Conservation (phyloP, 805 yeast species). For the Hyphopichia homilentoma region DNA sequence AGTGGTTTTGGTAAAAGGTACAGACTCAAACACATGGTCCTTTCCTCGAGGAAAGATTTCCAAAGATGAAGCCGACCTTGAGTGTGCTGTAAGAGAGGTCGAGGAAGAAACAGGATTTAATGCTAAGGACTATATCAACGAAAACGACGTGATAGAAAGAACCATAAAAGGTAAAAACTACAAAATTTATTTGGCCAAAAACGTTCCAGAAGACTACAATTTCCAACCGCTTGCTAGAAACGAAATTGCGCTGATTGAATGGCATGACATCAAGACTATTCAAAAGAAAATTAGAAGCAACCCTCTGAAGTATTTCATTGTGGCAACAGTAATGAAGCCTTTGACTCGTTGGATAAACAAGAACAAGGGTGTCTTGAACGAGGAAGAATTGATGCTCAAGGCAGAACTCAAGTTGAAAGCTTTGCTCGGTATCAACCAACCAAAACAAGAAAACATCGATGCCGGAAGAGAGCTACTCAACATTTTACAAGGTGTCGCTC, state of each 20-base stretch:
- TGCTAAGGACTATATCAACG: slow-evolving; percentile 61
- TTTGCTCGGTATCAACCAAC: slow-evolving; percentile 53
- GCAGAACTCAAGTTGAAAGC: slow-evolving; percentile 66
- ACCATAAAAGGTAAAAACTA: slow-evolving; percentile 80
- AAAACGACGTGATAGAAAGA: slow-evolving; percentile 74
- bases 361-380: slow-evolving; percentile 46
- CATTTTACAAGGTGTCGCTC: slow-evolving; percentile 44
- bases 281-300: slow-evolving; percentile 39
- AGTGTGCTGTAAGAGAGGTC: slow-evolving; percentile 89
- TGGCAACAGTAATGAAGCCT: slow-evolving; percentile 49
- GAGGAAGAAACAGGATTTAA: slow-evolving; percentile 94
- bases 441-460: slow-evolving; percentile 38
- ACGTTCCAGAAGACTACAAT: slow-evolving; percentile 70
- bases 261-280: slow-evolving; percentile 58
- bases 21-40: slow-evolving; percentile 80
- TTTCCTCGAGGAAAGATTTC: slow-evolving; percentile 97
- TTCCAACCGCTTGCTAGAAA: slow-evolving; percentile 82
- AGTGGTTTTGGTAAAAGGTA: slow-evolving; percentile 77
- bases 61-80: slow-evolving; percentile 82
- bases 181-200: slow-evolving; percentile 71
- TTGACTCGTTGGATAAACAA: slow-evolving; percentile 53
- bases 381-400: slow-evolving; percentile 54
- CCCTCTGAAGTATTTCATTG: slow-evolving; percentile 40
- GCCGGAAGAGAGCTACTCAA: slow-evolving; percentile 77
- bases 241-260: slow-evolving; percentile 80